These are phyloP conservation scores for Batkoa obscura DNA, from an alignment of 371 early-diverging fungal genomes.

Conservation along the genomic window DNA sequence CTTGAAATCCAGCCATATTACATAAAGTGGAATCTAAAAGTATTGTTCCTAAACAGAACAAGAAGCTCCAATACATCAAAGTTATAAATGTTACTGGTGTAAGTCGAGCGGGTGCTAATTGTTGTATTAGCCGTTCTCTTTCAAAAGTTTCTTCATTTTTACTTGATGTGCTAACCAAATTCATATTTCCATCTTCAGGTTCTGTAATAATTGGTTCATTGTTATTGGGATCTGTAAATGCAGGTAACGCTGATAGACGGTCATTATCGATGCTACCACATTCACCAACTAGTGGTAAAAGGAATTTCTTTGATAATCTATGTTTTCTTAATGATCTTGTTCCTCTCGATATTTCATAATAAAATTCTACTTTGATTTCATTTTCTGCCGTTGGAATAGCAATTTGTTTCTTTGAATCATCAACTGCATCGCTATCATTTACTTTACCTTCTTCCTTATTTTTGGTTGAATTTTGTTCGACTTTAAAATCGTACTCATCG, in stretches of 20 bases:
- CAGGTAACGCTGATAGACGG: background rate
- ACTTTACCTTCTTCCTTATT: background rate
- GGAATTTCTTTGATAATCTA: background rate
- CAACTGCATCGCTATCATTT: background rate
- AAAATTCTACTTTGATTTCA: background rate
- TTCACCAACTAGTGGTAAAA: too few relatives aligned
- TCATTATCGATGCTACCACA: too few relatives aligned
- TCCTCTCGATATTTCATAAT: background rate
- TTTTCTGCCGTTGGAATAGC: background rate
- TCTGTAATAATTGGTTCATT: background rate
- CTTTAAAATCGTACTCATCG: background rate
- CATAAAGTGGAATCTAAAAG: conserved; percentile 2
- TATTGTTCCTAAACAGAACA: conserved; percentile 3
- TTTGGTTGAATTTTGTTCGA: background rate
- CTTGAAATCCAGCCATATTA: conserved; percentile 1
- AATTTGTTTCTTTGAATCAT: background rate
- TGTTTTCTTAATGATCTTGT: background rate
- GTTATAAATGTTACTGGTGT: background rate
- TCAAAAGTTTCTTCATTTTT: too few relatives aligned
- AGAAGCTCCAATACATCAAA: conserved; percentile 3
- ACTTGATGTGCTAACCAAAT: background rate
- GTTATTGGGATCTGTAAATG: background rate
- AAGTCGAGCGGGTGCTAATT: background rate
- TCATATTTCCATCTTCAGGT: background rate
- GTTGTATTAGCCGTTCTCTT: too few relatives aligned